Conservation (phyloP, 2,329 filamentous ascomycete species). For the Colletotrichum sidae region DNA sequence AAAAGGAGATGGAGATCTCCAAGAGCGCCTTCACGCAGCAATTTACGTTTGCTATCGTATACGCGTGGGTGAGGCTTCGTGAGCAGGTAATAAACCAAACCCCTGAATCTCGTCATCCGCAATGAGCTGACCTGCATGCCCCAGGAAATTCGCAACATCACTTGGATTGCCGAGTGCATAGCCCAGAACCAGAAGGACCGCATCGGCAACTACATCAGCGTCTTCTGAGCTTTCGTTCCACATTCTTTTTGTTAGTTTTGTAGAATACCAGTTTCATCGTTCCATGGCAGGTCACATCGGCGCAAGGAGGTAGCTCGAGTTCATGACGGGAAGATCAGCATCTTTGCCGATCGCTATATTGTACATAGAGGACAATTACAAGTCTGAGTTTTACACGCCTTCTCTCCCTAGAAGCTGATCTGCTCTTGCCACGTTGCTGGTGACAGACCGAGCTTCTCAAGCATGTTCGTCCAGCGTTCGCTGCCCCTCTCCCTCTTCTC, state of each 20-base stretch:
- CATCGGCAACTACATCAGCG: conserved; percentile 98
- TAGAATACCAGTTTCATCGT: conserved; percentile 53
- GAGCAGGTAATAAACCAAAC: conserved; percentile 79
- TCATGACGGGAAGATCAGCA: conserved; percentile 39
- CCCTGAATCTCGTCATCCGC: conserved; percentile 21
- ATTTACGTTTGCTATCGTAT: conserved; percentile 94
- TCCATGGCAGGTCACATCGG: conserved; percentile 49
- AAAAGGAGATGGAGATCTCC: conserved; percentile 99
- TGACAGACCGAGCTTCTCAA: conserved; percentile 85
- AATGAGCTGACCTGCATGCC: conserved; percentile 46
- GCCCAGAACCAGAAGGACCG: conserved; percentile 99
- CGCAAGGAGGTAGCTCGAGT: conserved; percentile 40
- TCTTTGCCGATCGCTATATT: conserved; percentile 50
- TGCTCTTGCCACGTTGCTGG: conserved; percentile 92
- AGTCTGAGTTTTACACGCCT: conserved; percentile 55
- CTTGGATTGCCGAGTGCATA: conserved; percentile 99
- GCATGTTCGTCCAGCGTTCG: conserved; percentile 87
- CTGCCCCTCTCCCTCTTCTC: conserved; percentile 91
- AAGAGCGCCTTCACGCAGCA: conserved; percentile 96
- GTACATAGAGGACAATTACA: conserved; percentile 61
- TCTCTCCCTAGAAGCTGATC: conserved; percentile 74
- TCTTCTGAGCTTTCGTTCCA: conserved; percentile 71
- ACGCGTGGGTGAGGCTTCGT: conserved; percentile 96
- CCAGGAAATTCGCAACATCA: conserved; percentile 99
- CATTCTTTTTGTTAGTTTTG: conserved; percentile 44